Conservation (phyloP, 768 basidiomycete genomes). For the Mycena alexandri region DNA sequence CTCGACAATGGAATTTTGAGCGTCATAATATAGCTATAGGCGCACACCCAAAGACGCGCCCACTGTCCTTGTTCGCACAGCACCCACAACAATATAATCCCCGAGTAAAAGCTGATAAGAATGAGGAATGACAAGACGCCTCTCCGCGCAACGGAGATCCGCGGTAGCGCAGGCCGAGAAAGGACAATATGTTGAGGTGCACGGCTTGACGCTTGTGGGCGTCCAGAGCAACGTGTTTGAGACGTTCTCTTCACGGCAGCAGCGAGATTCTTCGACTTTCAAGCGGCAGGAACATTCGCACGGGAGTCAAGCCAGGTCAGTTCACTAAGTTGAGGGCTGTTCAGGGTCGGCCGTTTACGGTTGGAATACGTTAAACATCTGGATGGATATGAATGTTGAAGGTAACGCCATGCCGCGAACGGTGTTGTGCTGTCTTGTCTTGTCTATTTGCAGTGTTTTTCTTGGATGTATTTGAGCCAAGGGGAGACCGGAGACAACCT, state of each 20-base stretch:
- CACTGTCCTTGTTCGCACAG: not conserved
- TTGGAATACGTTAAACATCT: no score
- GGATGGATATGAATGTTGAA: not conserved
- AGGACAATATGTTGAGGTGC: not conserved
- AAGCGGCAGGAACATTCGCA: no score
- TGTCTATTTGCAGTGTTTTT: not conserved
- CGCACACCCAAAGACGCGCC: slow-evolving; percentile 8
- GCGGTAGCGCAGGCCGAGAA: slow-evolving; percentile 2
- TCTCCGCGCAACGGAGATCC: slow-evolving; percentile 11
- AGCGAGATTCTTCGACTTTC: no score
- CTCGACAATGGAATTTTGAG: slow-evolving; percentile 1
- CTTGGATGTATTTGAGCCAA: not conserved
- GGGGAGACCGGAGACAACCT: slow-evolving; percentile 32
- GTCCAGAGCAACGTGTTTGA: slow-evolving; percentile 10
- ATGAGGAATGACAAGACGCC: not conserved
- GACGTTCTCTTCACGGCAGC: not conserved
- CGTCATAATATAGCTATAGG: not conserved
- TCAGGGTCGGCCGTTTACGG: no score
- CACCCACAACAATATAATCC: slow-evolving; percentile 16
- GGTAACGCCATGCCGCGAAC: not conserved
- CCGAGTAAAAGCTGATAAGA: slow-evolving; percentile 19
- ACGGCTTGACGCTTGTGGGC: not conserved
- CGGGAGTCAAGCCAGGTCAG: no score
- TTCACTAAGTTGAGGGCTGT: no score
- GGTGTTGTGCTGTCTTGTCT: no score